Base-by-base conservation (phyloP, 371 early-diverging fungal genomes). In the Circinella minor region DNA sequence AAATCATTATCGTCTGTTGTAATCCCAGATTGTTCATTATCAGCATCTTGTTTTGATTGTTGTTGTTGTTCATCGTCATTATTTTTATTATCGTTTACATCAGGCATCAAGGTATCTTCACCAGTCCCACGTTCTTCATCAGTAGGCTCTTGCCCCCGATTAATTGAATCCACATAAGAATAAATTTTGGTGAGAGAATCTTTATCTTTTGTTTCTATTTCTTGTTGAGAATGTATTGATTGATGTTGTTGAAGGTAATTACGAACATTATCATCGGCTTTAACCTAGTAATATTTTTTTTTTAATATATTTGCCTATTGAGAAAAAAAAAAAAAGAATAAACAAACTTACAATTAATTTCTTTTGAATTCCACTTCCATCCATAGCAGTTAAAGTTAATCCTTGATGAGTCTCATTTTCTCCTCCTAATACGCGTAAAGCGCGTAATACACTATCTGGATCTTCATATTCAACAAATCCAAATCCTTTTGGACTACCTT, bases 391-490 rank as follows among this genome's bases (percentile, higher is more conserved):
- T 37, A 93, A 62, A 11, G 74, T 80, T 10, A 75, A 80, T 9
- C 79, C 87, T 46, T 84, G 68, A 59, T 83, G 74, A 61, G 77
- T 71, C 67, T 86, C 71, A 18, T 79, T 84, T 67, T 90, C 91
- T 27, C 92, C 91, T 37, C 92, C 92, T 60, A 94, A 69, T 1
- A 93, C 84, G 64, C 91, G 85, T 48, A 93, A 79, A 2, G 94
- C 91, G 55, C 89, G 77, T 55, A 92, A 73, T 1, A 92, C 83
- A 63, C 89, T 83, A 49, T 89, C 90, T 8, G 93, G 86, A 69
- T 91, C 85, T 17, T 86, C 90, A 73, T 90, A 95, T 34, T 91
- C 89, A 49, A 90, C 92, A 77, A 95, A 94, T 0, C 96, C 96
- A 81, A 92, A 95, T 0, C 87, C 88, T 73, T 91, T 91, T 61